These are phyloP conservation scores for Cryptococcus amylolentus DNA, from an alignment of 1,284 basidiomycete species.

Conservation along the genomic window DNA sequence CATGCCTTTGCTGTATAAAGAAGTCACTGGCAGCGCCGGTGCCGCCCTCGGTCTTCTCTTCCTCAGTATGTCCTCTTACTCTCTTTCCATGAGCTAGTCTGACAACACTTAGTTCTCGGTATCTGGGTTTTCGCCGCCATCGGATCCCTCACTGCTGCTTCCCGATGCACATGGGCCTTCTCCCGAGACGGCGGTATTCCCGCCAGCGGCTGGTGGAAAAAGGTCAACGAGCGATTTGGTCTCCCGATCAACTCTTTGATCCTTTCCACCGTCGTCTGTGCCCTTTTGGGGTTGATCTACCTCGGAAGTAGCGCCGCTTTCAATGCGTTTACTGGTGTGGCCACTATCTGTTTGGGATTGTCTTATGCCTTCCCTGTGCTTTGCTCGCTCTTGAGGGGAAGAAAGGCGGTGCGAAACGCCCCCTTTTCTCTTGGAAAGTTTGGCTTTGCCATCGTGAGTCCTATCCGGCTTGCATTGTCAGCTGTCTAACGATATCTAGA, in stretches of 20 bases:
- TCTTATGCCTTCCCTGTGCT: slow-evolving; percentile 51
- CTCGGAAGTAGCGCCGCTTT: slow-evolving; percentile 44
- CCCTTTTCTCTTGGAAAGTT: slow-evolving; percentile 49
- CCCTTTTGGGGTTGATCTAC: slow-evolving; percentile 49
- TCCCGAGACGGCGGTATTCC: slow-evolving; percentile 52
- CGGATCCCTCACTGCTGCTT: slow-evolving; percentile 52
- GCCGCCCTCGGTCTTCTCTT: slow-evolving; percentile 52
- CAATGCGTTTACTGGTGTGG: slow-evolving; percentile 41
- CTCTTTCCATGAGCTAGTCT: background rate
- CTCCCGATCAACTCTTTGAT: slow-evolving; percentile 50
- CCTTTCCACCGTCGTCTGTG: slow-evolving; percentile 49
- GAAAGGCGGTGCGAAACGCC: slow-evolving; percentile 44
- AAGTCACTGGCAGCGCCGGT: slow-evolving; percentile 48
- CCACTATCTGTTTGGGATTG: slow-evolving; percentile 43
- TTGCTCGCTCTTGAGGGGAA: slow-evolving; percentile 43
- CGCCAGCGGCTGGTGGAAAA: slow-evolving; percentile 42
- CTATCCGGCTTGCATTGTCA: background rate
- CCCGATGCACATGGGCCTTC: slow-evolving; percentile 52
- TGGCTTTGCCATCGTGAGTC: slow-evolving; percentile 42
- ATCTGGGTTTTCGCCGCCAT: slow-evolving; percentile 53
- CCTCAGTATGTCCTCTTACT: slow-evolving; percentile 33
- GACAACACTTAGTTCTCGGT: slow-evolving; percentile 42
- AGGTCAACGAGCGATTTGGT: slow-evolving; percentile 47
- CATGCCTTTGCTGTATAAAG: slow-evolving; percentile 52
- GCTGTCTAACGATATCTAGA: slow-evolving; percentile 23